Conservation (phyloP, 768 basidiomycete species). For the Lactarius quietus region DNA sequence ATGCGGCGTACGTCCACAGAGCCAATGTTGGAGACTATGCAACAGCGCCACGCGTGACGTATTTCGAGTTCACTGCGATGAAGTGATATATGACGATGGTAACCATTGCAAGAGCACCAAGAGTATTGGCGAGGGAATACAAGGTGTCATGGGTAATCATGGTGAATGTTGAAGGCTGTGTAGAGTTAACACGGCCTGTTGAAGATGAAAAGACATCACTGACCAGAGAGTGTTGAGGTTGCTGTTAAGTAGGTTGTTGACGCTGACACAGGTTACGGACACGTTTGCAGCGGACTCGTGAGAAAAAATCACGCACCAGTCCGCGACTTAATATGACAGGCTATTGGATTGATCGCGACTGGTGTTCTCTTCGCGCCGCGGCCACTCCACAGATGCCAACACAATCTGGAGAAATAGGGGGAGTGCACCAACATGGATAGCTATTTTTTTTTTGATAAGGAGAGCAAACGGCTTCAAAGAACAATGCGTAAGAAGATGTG, state of each 20-base stretch:
- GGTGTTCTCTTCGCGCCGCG: not conserved
- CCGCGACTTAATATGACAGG: not conserved
- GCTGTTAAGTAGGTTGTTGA: not conserved
- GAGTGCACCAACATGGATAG: not conserved
- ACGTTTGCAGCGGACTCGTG: not conserved
- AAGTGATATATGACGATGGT: slow-evolving; percentile 89
- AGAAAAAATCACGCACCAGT: not conserved
- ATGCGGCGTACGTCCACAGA: not conserved
- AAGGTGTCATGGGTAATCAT: slow-evolving; percentile 85
- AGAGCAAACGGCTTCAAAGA: not conserved
- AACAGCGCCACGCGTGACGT: slow-evolving; percentile 31
- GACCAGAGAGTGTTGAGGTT: not conserved
- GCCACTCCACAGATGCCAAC: not conserved
- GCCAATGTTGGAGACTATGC: not conserved
- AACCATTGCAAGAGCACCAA: slow-evolving; percentile 83
- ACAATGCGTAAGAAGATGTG: not conserved
- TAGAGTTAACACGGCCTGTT: not conserved
- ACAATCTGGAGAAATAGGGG: not conserved
- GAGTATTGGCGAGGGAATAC: slow-evolving; percentile 75
- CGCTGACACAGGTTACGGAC: not conserved
- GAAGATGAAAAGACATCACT: not conserved
- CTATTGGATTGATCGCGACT: not conserved
- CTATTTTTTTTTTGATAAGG: not conserved
- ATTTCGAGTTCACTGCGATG: slow-evolving; percentile 75
- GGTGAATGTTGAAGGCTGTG: not conserved